phyloP scores from a whole-genome alignment of 2,329 filamentous ascomycete genomes.

The Rhynchosporium secalis region DNA sequence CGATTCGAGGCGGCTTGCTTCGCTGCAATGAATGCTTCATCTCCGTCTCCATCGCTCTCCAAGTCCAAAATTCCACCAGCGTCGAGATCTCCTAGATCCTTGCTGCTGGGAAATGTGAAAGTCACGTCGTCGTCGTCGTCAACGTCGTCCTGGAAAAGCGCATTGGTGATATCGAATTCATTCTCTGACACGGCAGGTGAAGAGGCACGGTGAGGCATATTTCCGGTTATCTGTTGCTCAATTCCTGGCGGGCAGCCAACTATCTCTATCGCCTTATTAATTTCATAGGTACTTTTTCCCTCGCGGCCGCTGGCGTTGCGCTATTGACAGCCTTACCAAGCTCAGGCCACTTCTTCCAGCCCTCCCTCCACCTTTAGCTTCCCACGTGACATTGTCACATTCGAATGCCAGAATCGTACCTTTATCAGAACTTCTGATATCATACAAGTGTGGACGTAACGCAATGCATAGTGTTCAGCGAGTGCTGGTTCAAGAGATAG shows the following conservation, averaged over 20 bases:
- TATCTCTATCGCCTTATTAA: slow-evolving; percentile 3
- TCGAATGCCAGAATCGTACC: neutral
- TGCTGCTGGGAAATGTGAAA: slow-evolving; percentile 36
- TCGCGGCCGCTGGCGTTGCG: neutral
- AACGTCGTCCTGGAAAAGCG: slow-evolving; percentile 66
- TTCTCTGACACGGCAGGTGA: slow-evolving; percentile 87
- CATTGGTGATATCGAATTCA: slow-evolving; percentile 85
- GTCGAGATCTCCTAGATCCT: slow-evolving; percentile 53
- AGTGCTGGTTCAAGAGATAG: no score
- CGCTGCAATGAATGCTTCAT: slow-evolving; percentile 89
- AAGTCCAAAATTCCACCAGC: slow-evolving; percentile 62
- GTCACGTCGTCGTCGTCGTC: slow-evolving; percentile 47
- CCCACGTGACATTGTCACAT: neutral
- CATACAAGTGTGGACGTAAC: no score
- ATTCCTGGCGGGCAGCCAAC: neutral
- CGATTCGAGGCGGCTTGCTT: slow-evolving; percentile 85
- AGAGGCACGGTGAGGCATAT: slow-evolving; percentile 70
- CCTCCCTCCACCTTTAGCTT: no score
- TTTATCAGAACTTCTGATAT: no score
- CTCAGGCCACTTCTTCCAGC: no score
- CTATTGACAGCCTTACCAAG: neutral
- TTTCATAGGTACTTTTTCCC: neutral
- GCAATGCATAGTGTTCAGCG: no score
- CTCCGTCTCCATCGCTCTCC: slow-evolving; percentile 61
- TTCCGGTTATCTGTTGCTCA: slow-evolving; percentile 16